Evolutionary conservation across 306 rosid species (phyloP).

Genomic region (Inga oerstediana): DNA sequence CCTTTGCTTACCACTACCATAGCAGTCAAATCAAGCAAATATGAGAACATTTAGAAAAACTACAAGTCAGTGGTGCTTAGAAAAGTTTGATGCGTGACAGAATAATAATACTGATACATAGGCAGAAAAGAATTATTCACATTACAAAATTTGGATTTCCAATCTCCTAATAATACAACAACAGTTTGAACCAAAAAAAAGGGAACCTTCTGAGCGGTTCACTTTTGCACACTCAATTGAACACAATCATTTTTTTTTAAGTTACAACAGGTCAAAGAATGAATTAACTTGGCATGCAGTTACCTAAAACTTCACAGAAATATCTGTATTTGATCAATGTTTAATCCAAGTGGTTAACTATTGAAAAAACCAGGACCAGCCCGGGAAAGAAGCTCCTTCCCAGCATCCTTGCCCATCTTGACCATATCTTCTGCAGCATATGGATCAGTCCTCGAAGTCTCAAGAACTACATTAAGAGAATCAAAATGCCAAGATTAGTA

Average conservation of each 20-base stretch:
- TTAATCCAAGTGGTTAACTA: constrained; percentile 33
- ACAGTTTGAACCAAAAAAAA: constrained; percentile 21
- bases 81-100: not conserved
- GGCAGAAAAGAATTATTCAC: constrained; percentile 11
- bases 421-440: constrained; percentile 73
- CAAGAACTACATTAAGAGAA: constrained; percentile 57
- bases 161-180: constrained; percentile 32
- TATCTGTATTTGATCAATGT: constrained; percentile 13
- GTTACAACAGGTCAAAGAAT: constrained; percentile 41
- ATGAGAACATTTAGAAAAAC: not conserved
- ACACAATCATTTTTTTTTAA: not conserved
- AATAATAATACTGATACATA: not conserved
- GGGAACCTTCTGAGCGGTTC: not conserved
- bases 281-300: constrained; percentile 16
- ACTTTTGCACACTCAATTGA: constrained; percentile 28
- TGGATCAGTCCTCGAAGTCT: constrained; percentile 75
- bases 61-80: not conserved
- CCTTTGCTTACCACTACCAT: not conserved
- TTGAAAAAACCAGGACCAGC: constrained; percentile 85
- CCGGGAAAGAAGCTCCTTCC: constrained; percentile 77
- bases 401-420: constrained; percentile 83
- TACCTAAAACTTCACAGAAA: constrained; percentile 20
- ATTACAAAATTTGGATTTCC: constrained; percentile 31
- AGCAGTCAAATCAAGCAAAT: not conserved
- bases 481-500: not conserved